These are phyloP conservation scores for Exidia glandulosa DNA, from an alignment of 768 basidiomycete species.

Conservation along the genomic window DNA sequence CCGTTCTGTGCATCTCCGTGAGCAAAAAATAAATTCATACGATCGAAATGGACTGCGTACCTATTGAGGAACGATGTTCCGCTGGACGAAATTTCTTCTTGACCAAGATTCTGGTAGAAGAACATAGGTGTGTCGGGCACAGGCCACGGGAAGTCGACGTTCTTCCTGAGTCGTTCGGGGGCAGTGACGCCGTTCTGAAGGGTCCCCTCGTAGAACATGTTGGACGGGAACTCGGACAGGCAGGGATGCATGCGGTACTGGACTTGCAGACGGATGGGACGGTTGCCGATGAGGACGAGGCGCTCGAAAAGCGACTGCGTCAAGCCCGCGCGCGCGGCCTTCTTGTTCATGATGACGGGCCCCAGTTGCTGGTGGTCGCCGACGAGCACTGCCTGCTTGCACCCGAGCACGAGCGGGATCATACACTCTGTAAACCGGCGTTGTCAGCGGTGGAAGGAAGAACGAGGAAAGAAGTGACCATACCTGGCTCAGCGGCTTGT, in stretches of 20 bases:
- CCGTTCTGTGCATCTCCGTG: constrained; percentile 51
- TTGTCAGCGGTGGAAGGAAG: too few relatives aligned
- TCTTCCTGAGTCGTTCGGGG: constrained; percentile 92
- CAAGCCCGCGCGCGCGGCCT: constrained; percentile 95
- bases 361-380: constrained; percentile 97
- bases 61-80: constrained; percentile 98
- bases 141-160: constrained; percentile 99
- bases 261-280: constrained; percentile 96
- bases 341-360: constrained; percentile 99
- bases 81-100: constrained; percentile 97
- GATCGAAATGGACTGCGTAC: constrained; percentile 24
- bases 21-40: constrained; percentile 1
- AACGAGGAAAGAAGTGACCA: constrained; percentile 1
- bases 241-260: constrained; percentile 99
- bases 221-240: constrained; percentile 96
- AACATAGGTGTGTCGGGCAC: constrained; percentile 97
- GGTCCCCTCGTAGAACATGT: constrained; percentile 99
- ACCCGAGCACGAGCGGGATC: constrained; percentile 96
- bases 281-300: constrained; percentile 86
- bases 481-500: constrained; percentile 93
- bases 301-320: constrained; percentile 98
- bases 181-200: constrained; percentile 98
- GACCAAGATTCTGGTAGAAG: constrained; percentile 98
- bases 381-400: constrained; percentile 96
- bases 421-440: constrained; percentile 67